Evolutionary conservation across 169 alveolate genomes (phyloP).

Genomic region (Perkinsus marinus): DNA sequence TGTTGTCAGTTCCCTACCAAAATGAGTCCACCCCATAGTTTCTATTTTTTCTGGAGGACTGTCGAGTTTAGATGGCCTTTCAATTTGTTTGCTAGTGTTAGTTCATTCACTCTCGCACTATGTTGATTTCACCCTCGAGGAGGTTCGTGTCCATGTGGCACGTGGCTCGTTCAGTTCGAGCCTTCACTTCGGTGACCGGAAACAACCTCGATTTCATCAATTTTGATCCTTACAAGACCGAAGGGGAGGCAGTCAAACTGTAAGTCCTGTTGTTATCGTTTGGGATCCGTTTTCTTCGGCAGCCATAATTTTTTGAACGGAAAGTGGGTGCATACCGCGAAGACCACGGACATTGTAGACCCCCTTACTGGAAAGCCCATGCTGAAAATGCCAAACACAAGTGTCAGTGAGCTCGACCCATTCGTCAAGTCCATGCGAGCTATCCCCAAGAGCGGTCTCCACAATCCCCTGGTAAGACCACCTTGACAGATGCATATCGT

Average conservation of each 20-base stretch:
- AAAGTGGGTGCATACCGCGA: conserved; percentile 30
- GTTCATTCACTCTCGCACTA: not conserved
- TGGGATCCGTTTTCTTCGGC: not conserved
- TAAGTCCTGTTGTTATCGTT: not conserved
- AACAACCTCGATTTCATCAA: not conserved
- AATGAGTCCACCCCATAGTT: not conserved
- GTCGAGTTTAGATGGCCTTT: not conserved
- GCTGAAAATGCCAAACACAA: conserved; percentile 29
- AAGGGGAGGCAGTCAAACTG: not conserved
- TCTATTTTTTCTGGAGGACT: not conserved
- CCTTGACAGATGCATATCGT: too few species aligned
- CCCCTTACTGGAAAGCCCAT: conserved; percentile 47
- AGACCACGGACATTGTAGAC: conserved; percentile 23
- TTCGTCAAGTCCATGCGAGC: conserved; percentile 12
- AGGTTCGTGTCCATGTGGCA: not conserved
- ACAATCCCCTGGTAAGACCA: conserved; percentile 64
- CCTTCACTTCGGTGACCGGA: not conserved
- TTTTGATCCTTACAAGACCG: not conserved
- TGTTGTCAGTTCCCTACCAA: not conserved
- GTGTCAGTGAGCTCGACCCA: conserved; percentile 26
- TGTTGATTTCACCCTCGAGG: not conserved
- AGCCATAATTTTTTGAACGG: conserved; percentile 40
- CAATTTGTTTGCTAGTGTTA: not conserved
- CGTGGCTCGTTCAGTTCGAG: not conserved
- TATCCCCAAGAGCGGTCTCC: conserved; percentile 56